These are phyloP conservation scores for Neopestalotiopsis rosae DNA, from an alignment of 2,329 filamentous ascomycete genomes.

Conservation along the genomic window DNA sequence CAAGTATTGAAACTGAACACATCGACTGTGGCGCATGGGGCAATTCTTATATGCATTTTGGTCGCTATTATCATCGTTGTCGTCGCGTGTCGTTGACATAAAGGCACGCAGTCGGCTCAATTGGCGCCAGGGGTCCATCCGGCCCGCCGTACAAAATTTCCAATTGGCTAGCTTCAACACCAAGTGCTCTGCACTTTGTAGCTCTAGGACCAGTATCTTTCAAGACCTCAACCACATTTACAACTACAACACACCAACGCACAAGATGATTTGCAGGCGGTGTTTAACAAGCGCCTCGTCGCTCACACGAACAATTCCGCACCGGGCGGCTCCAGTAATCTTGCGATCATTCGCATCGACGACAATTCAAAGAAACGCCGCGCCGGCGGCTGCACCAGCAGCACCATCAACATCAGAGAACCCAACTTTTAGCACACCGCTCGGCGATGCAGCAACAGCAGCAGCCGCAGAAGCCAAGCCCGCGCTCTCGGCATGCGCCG, in stretches of 20 bases:
- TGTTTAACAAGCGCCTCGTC: constrained; percentile 55
- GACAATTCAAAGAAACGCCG: constrained; percentile 23
- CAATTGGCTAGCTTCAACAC: constrained; percentile 18
- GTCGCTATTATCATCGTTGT: neutral
- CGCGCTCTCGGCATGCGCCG: constrained; percentile 58
- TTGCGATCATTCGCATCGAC: constrained; percentile 19
- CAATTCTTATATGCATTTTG: neutral
- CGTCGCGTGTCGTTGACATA: neutral
- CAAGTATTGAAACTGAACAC: neutral
- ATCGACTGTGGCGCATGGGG: neutral
- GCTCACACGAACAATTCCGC: constrained; percentile 21
- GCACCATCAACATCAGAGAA: constrained; percentile 37
- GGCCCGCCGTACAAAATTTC: constrained; percentile 20
- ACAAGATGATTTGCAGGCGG: constrained; percentile 47
- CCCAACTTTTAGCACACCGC: constrained; percentile 34
- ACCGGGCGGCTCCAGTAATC: constrained; percentile 1
- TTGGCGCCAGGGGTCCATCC: constrained; percentile 14
- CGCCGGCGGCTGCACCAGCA: constrained; percentile 21
- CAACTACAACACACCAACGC: constrained; percentile 15
- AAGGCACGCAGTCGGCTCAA: neutral
- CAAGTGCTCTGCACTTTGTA: constrained; percentile 2
- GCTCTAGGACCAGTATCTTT: neutral
- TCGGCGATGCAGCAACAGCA: constrained; percentile 26
- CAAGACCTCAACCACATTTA: constrained; percentile 5
- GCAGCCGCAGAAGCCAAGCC: constrained; percentile 24